A percentile compares a stretch with the other conserved stretches of the same genome.
Conservation (phyloP, 495 filamentous ascomycete species). For the Penicillium canescens region DNA sequence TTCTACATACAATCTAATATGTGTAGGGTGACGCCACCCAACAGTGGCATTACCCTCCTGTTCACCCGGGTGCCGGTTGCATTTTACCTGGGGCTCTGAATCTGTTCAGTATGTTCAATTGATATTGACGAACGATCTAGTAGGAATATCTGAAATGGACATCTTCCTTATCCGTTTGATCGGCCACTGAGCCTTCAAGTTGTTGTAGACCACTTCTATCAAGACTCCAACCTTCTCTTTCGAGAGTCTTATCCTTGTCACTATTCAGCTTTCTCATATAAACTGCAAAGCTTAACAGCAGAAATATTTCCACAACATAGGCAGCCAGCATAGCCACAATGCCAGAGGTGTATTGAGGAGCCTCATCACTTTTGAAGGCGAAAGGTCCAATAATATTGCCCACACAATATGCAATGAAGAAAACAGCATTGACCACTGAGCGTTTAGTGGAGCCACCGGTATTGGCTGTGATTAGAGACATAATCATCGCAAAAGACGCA, state of each 20-base stretch:
- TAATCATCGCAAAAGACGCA: slow-evolving; percentile 1
- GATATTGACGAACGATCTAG: not conserved
- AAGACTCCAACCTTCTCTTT: not conserved
- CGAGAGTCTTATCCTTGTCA: not conserved
- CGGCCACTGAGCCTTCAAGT: not conserved
- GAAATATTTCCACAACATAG: slow-evolving; percentile 5
- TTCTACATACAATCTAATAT: too few species aligned
- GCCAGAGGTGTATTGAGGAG: slow-evolving; percentile 1
- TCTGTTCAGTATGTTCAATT: too few species aligned
- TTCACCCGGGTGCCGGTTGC: too few species aligned
- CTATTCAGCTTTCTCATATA: slow-evolving; percentile 1
- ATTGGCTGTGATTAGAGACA: slow-evolving; percentile 4
- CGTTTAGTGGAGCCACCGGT: slow-evolving; percentile 1
- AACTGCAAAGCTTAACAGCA: not conserved
- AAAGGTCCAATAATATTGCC: not conserved
- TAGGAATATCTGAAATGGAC: not conserved
- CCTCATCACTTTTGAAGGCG: not conserved
- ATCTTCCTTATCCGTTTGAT: slow-evolving; percentile 1
- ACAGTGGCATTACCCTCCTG: too few species aligned
- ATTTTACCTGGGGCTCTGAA: too few species aligned
- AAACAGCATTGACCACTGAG: not conserved
- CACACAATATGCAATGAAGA: slow-evolving; percentile 1
- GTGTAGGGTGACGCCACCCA: too few species aligned
- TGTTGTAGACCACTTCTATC: not conserved
- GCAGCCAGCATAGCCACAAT: slow-evolving; percentile 2